These are phyloP conservation scores for Raphanus hybrid DNA, from an alignment of 441 rosid species.

Conservation along the genomic window DNA sequence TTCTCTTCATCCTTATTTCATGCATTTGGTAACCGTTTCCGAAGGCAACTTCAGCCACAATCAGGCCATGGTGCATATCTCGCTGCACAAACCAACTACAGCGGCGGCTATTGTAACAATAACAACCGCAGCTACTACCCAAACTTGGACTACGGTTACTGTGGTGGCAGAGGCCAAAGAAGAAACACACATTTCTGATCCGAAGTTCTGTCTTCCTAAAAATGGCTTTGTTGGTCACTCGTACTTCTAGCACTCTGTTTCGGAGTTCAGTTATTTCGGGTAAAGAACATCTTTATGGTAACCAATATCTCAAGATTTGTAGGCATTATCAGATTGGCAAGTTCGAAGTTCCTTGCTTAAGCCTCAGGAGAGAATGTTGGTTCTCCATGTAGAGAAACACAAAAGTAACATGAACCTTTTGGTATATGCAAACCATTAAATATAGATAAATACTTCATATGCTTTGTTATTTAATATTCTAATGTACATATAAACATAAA, in stretches of 20 bases:
- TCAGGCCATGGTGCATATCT: slow-evolving; percentile 43
- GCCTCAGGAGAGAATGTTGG: slow-evolving; percentile 29
- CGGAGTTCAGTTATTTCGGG: background rate
- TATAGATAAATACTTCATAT: background rate
- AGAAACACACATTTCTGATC: slow-evolving; percentile 35
- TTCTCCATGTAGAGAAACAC: slow-evolving; percentile 28
- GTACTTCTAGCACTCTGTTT: background rate
- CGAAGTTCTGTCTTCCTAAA: background rate
- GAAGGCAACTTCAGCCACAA: slow-evolving; percentile 34
- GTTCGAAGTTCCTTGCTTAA: slow-evolving; percentile 13
- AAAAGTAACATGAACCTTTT: slow-evolving; percentile 31
- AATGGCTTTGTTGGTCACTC: background rate
- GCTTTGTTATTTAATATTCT: background rate
- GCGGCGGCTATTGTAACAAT: slow-evolving; percentile 26
- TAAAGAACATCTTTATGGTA: background rate
- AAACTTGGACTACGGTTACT: slow-evolving; percentile 33
- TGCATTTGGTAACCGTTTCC: slow-evolving; percentile 35
- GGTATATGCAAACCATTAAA: slow-evolving; percentile 31
- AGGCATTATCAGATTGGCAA: slow-evolving; percentile 29
- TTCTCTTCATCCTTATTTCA: slow-evolving; percentile 5
- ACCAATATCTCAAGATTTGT: slow-evolving; percentile 15
- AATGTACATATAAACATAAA: background rate
- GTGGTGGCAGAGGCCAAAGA: slow-evolving; percentile 36
- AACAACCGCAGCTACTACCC: slow-evolving; percentile 17
- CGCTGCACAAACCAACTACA: slow-evolving; percentile 39